These are phyloP conservation scores for Paragyromitra xinjiangensis DNA, from an alignment of 495 filamentous ascomycete species.

Conservation along the genomic window DNA sequence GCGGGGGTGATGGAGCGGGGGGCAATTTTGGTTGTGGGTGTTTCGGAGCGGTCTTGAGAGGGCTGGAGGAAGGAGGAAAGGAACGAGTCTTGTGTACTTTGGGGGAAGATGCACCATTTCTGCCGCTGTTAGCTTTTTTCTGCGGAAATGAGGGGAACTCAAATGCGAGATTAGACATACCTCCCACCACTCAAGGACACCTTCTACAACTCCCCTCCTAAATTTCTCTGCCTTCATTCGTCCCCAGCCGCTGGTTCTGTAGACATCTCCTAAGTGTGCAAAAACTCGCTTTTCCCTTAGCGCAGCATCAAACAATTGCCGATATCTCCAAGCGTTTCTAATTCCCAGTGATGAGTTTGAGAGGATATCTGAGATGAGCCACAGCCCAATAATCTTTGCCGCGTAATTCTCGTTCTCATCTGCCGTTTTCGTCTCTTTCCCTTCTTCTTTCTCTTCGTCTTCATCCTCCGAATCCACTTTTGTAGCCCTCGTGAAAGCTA, in stretches of 20 bases:
- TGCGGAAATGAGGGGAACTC: not conserved
- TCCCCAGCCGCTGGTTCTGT: slow-evolving; percentile 82
- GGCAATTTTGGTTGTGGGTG: slow-evolving; percentile 6
- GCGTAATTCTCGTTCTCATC: slow-evolving; percentile 71
- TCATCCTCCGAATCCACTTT: slow-evolving; percentile 52
- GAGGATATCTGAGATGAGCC: slow-evolving; percentile 87
- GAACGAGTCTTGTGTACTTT: slow-evolving; percentile 77
- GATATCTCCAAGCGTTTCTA: slow-evolving; percentile 88
- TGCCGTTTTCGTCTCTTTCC: slow-evolving; percentile 47
- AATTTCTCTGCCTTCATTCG: slow-evolving; percentile 87
- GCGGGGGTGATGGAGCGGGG: slow-evolving; percentile 19
- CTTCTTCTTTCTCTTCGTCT: slow-evolving; percentile 55
- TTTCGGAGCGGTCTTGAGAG: slow-evolving; percentile 15
- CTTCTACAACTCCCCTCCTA: slow-evolving; percentile 76
- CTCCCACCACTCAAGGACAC: slow-evolving; percentile 83
- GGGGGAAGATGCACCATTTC: slow-evolving; percentile 82
- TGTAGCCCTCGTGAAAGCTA: slow-evolving; percentile 63
- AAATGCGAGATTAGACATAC: slow-evolving; percentile 56
- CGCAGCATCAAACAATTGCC: slow-evolving; percentile 81
- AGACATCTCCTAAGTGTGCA: slow-evolving; percentile 79
- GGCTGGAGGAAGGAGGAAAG: slow-evolving; percentile 69
- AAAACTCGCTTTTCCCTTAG: slow-evolving; percentile 77
- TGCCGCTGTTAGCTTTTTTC: slow-evolving; percentile 7
- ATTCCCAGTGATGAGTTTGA: slow-evolving; percentile 85
- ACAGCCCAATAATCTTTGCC: slow-evolving; percentile 82